Base-by-base conservation (phyloP, 2,329 filamentous ascomycete genomes). In the Diplocarpon mali region DNA sequence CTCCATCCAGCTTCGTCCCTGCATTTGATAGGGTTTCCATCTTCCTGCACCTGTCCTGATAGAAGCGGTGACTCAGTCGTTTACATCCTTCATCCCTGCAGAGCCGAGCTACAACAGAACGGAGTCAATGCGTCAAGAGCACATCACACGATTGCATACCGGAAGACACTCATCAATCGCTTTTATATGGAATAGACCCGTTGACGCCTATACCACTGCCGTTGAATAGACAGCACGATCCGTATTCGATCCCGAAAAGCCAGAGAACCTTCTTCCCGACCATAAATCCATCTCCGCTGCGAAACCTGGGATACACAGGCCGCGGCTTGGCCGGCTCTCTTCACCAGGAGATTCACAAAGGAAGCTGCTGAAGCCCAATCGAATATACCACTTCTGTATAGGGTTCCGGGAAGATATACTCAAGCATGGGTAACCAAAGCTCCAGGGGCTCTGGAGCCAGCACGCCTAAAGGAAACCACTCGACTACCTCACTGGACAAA, bases 371-470 rank as follows among this genome's bases (percentile, higher is more conserved):
- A 36, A 35, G 28, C 9, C 8, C 8, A 17, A 28, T 13, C 13
- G 5, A 38, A 12, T 28, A 34, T 10, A 5, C 11, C 24, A 17
- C n/a, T 35, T 24, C 31, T 32, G 11, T 9, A 13, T 34, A 15
- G 7, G 38, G 30, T 12, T 35, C 38, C 8, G 24, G 15, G n/a
- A 39, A 38, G 28, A 27, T 11, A 37, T 34, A 39, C n/a, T 8
- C n/a, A 5, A 5, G 39, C 7, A 89, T 89, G 84, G 84, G 84
- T 62, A 88, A 87, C 65, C 78, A 85, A 66, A 73, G 72, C 57
- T 88, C 84, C 57, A 63, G 62, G 47, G 53, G 56, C 52, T 56
- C 57, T 34, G 58, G 58, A 14, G 40, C 51, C 13, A 51, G 50
- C 13, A 57, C 60, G 3, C 59, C 60, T 3, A 58, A 53, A 38